Base-by-base conservation (phyloP, 495 filamentous ascomycete genomes). In the Neurospora sp. region DNA sequence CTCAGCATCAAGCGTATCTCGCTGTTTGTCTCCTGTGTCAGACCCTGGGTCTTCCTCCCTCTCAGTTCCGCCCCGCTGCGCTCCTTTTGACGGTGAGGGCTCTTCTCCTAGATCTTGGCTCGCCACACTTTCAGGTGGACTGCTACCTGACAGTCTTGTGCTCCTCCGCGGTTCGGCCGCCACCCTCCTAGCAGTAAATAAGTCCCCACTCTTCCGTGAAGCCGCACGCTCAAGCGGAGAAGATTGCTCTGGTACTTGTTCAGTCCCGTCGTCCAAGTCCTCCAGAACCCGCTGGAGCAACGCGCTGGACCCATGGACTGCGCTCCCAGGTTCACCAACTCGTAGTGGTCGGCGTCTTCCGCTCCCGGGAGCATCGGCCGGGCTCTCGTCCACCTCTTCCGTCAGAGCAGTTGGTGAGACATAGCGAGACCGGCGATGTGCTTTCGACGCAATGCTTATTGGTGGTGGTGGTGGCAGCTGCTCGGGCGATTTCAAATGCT, bases 311-410 rank as follows among this genome's bases (percentile, higher is more conserved):
- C 65, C 78, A 18, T 72, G 44, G 0, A 74, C 77, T 1, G 75
- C 73, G 47, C 38, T 31, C 75, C 77, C 14, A 37, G 53, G 53
- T 65, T 81, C 76, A 6, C 73, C 74, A 8, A 75, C 69, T 65
- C 73, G 76, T 41, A 83, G 69, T 18, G 65, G 74, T 20, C 83
- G 79, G 61, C 84, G 79, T 3, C 78, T 71, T 12, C 79, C 78
- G 70, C 83, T 86, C 42, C 85, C 86, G 4, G 85, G 86, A 37
- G 84, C 84, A 71, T 83, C 78, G 16, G 61, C 79, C 3, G 86
- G 85, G 70, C 84, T 86, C 73, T 88, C 86, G 69, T 77, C 78
- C 4, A 88, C 81, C 73, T 84, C 83, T 68, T 82, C 79, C 22
- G 73, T 38, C 65, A 69, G 70, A 61, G 35, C 20, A 39, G 40